phyloP scores from a whole-genome alignment of 2,329 filamentous ascomycete genomes.

The Raffaelea ambrosiae region DNA sequence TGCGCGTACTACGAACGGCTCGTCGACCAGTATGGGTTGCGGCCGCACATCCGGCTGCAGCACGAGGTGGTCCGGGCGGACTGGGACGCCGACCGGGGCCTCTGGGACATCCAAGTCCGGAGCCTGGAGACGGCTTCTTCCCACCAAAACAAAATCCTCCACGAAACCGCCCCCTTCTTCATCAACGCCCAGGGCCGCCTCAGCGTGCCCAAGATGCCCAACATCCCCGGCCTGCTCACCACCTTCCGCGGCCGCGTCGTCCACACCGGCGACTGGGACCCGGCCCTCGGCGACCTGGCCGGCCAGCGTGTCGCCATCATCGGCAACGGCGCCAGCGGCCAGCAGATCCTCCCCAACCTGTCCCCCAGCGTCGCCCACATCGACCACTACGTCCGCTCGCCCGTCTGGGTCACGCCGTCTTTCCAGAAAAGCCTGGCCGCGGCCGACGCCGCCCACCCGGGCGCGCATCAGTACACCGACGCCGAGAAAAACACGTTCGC shows the following conservation, averaged over 20 bases:
- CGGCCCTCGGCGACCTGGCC: not conserved
- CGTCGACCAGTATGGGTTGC: conserved; percentile 1
- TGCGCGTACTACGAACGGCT: conserved; percentile 10
- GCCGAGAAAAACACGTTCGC: not conserved
- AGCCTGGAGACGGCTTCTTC: conserved; percentile 31
- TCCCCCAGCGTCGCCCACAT: not conserved
- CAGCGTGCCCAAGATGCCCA: not conserved
- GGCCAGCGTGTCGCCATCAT: conserved; percentile 11
- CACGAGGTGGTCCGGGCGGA: conserved; percentile 5
- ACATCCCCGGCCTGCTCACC: conserved; percentile 3
- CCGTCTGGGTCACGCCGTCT: conserved; percentile 8
- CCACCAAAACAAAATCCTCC: conserved; percentile 20
- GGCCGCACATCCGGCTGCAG: conserved; percentile 1
- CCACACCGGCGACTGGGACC: conserved; percentile 4
- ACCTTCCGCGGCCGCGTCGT: conserved; percentile 1
- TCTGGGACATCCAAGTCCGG: conserved; percentile 21
- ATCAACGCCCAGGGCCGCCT: conserved; percentile 5
- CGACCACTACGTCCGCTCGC: conserved; percentile 9
- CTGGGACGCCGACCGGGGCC: conserved; percentile 2
- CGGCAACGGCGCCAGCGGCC: conserved; percentile 11
- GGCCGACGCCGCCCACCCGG: not conserved
- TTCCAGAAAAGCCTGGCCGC: conserved; percentile 3
- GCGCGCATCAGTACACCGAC: not conserved
- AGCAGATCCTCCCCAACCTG: conserved; percentile 7
- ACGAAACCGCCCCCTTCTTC: conserved; percentile 17